phyloP scores from a whole-genome alignment of 2,329 filamentous ascomycete genomes.

The Nemania abortiva region DNA sequence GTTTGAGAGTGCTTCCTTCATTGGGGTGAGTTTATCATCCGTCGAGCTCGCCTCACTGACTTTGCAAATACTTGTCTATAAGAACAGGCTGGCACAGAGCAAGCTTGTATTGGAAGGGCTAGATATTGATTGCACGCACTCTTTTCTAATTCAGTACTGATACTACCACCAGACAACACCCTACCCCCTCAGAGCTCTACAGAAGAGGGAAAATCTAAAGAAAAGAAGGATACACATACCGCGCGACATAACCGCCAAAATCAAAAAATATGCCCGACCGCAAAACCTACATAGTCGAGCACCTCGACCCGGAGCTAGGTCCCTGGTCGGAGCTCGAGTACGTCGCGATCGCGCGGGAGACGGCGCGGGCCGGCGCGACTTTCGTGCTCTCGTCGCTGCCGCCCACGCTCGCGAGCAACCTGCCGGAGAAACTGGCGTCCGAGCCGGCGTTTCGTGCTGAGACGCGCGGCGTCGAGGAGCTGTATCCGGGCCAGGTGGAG shows the following conservation, averaged over 20 bases:
- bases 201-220: too few relatives aligned
- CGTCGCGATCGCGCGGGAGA: conserved; percentile 85
- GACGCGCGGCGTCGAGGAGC: conserved; percentile 81
- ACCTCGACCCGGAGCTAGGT: conserved; percentile 94
- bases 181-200: too few relatives aligned
- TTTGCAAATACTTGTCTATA: too few relatives aligned
- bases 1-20: neutral
- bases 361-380: conserved; percentile 70
- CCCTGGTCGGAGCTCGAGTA: conserved; percentile 97
- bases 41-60: neutral
- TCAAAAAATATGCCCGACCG: conserved; percentile 46
- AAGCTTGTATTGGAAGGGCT: too few relatives aligned
- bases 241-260: too few relatives aligned
- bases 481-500: conserved; percentile 67
- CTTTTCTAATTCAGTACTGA: too few relatives aligned
- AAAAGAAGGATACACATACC: neutral
- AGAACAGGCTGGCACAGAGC: too few relatives aligned
- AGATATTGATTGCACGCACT: too few relatives aligned
- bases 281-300: conserved; percentile 93
- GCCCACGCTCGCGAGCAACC: conserved; percentile 72
- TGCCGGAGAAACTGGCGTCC: conserved; percentile 68
- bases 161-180: too few relatives aligned
- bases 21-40: neutral
- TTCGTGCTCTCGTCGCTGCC: conserved; percentile 90
- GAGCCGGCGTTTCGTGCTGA: conserved; percentile 77